Conservation (phyloP, 768 basidiomycete species). For the Trametopsis cervina region DNA sequence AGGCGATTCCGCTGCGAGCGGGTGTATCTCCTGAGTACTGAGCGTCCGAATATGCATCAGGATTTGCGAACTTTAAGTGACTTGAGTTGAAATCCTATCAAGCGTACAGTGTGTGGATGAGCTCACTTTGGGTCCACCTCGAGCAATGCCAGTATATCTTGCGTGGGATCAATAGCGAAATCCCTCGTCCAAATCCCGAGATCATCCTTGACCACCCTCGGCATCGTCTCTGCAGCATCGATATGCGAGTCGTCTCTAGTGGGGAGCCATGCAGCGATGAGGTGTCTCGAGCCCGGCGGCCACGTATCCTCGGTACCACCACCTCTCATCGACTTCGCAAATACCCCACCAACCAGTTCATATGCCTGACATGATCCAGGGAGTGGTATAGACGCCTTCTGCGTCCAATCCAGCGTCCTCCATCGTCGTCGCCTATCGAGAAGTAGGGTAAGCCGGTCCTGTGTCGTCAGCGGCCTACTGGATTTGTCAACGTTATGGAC, state of each 20-base stretch:
- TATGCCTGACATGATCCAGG: slow-evolving; percentile 41
- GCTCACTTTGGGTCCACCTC: slow-evolving; percentile 17
- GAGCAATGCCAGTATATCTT: slow-evolving; percentile 49
- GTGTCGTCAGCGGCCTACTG: slow-evolving; percentile 13
- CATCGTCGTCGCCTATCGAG: slow-evolving; percentile 30
- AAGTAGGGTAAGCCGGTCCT: slow-evolving; percentile 28
- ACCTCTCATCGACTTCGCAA: slow-evolving; percentile 33
- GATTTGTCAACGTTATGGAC: slow-evolving; percentile 11
- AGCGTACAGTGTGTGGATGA: background rate
- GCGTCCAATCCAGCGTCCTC: slow-evolving; percentile 25
- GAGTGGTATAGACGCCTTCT: slow-evolving; percentile 21
- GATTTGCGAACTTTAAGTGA: slow-evolving; percentile 11
- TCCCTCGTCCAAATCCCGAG: slow-evolving; percentile 40
- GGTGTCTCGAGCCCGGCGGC: slow-evolving; percentile 13
- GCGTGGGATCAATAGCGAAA: slow-evolving; percentile 61
- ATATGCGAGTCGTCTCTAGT: background rate
- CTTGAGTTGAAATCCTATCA: too few species aligned
- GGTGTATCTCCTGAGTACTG: slow-evolving; percentile 31
- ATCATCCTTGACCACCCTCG: slow-evolving; percentile 24
- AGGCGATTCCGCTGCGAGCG: slow-evolving; percentile 29
- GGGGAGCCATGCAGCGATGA: slow-evolving; percentile 24
- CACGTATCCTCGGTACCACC: slow-evolving; percentile 1
- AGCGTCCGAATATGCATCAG: slow-evolving; percentile 41
- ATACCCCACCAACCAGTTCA: slow-evolving; percentile 54
- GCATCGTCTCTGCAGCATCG: slow-evolving; percentile 3